These are phyloP conservation scores for Monosporozyma solicola DNA, from an alignment of 805 yeast species.

Conservation along the genomic window DNA sequence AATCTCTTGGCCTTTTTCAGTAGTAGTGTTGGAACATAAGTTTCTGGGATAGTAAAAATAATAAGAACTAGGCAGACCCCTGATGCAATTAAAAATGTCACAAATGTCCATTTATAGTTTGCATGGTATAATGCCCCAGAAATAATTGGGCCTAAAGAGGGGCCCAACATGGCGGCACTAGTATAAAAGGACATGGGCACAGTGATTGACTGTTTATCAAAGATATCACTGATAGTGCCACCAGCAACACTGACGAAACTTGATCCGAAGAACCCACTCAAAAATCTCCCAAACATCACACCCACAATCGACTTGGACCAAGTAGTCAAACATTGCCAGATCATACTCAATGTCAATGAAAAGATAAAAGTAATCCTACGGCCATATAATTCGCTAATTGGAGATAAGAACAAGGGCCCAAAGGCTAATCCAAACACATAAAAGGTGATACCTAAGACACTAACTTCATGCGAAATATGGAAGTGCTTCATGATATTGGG, in stretches of 20 bases:
- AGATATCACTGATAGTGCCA: slow-evolving; percentile 67
- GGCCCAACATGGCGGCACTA: slow-evolving; percentile 59
- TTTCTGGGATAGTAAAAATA: slow-evolving; percentile 49
- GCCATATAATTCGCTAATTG: slow-evolving; percentile 60
- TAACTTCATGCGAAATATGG: slow-evolving; percentile 45
- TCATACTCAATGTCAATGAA: slow-evolving; percentile 48
- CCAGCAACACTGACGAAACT: slow-evolving; percentile 71
- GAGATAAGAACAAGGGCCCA: slow-evolving; percentile 59
- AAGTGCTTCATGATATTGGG: slow-evolving; percentile 40
- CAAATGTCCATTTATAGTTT: slow-evolving; percentile 66
- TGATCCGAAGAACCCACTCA: slow-evolving; percentile 67
- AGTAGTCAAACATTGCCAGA: slow-evolving; percentile 47
- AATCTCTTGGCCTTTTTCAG: slow-evolving; percentile 43
- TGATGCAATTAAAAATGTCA: slow-evolving; percentile 52
- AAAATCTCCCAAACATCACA: slow-evolving; percentile 52
- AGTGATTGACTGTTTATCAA: slow-evolving; percentile 51
- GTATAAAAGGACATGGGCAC: slow-evolving; percentile 61
- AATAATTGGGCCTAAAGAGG: slow-evolving; percentile 58
- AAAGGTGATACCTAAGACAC: slow-evolving; percentile 49
- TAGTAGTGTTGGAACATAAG: slow-evolving; percentile 46
- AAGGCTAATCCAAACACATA: slow-evolving; percentile 64
- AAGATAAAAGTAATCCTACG: slow-evolving; percentile 51
- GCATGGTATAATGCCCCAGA: slow-evolving; percentile 44
- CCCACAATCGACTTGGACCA: slow-evolving; percentile 55
- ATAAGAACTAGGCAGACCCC: slow-evolving; percentile 44